phyloP scores from a whole-genome alignment of 1,284 basidiomycete genomes.

The Papiliotrema laurentii region DNA sequence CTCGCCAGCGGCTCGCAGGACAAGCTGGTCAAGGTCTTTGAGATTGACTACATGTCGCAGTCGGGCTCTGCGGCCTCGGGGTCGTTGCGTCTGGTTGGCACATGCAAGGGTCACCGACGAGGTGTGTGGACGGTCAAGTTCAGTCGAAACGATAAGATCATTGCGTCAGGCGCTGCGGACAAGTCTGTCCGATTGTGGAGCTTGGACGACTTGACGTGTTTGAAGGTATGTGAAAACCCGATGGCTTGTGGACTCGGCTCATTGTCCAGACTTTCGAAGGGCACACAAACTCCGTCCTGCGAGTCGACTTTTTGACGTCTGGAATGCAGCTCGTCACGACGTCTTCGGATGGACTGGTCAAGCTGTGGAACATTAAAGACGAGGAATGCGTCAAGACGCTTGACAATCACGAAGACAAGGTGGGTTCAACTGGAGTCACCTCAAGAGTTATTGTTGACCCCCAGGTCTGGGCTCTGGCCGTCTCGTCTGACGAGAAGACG shows the following conservation, averaged over 20 bases:
- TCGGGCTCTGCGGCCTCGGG: conserved; percentile 56
- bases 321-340: conserved; percentile 85
- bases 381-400: conserved; percentile 84
- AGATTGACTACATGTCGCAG: conserved; percentile 57
- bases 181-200: conserved; percentile 92
- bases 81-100: conserved; percentile 71
- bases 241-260: conserved; percentile 1
- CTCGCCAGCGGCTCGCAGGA: conserved; percentile 96
- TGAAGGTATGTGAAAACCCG: conserved; percentile 55
- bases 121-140: conserved; percentile 96
- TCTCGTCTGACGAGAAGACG: conserved; percentile 69
- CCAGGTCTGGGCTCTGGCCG: conserved; percentile 83
- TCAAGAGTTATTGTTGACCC: neutral
- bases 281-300: conserved; percentile 93
- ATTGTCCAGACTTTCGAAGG: conserved; percentile 76
- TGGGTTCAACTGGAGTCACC: conserved; percentile 42
- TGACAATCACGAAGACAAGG: conserved; percentile 96
- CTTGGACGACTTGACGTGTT: conserved; percentile 80
- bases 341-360: conserved; percentile 90
- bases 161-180: conserved; percentile 93
- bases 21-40: conserved; percentile 85
- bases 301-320: conserved; percentile 79
- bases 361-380: conserved; percentile 87
- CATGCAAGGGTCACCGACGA: conserved; percentile 91
- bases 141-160: conserved; percentile 70